These are phyloP conservation scores for Eucalyptus dawsonii DNA, from an alignment of 345 rosid species.

Conservation along the genomic window DNA sequence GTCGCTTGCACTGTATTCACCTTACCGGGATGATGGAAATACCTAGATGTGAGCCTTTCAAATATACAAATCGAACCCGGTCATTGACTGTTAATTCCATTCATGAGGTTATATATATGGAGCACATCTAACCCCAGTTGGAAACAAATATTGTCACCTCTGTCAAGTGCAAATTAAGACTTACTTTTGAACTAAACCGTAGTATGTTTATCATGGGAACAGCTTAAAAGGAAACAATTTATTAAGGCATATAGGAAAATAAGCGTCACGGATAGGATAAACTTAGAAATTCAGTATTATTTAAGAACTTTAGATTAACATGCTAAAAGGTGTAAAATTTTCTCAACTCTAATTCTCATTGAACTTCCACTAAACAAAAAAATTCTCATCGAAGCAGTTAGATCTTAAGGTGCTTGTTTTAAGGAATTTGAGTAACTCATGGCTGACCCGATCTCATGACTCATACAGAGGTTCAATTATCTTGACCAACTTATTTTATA, in stretches of 20 bases:
- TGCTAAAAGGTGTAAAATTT: not conserved
- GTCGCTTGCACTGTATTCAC: not conserved
- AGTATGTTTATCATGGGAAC: not conserved
- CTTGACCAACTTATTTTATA: not conserved
- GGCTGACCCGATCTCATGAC: not conserved
- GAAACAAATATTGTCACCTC: not conserved
- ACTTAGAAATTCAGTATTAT: not conserved
- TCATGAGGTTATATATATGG: no score
- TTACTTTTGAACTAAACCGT: not conserved
- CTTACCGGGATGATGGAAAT: not conserved
- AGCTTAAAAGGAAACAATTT: no score
- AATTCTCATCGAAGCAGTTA: not conserved
- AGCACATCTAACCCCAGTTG: not conserved
- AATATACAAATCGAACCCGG: not conserved
- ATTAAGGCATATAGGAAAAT: no score
- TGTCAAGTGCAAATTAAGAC: not conserved
- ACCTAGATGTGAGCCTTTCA: not conserved
- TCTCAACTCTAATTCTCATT: not conserved
- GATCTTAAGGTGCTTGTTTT: not conserved
- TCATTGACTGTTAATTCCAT: not conserved
- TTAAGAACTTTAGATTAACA: not conserved
- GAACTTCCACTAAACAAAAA: not conserved
- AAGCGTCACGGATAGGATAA: not conserved
- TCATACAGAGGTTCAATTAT: not conserved
- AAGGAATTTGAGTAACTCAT: not conserved